Percentiles rank a stretch among this genome's conserved stretches.
Evolutionary conservation across 176 grass and related monocot species (phyloP).

Genomic region (Aegilops speltoides): DNA sequence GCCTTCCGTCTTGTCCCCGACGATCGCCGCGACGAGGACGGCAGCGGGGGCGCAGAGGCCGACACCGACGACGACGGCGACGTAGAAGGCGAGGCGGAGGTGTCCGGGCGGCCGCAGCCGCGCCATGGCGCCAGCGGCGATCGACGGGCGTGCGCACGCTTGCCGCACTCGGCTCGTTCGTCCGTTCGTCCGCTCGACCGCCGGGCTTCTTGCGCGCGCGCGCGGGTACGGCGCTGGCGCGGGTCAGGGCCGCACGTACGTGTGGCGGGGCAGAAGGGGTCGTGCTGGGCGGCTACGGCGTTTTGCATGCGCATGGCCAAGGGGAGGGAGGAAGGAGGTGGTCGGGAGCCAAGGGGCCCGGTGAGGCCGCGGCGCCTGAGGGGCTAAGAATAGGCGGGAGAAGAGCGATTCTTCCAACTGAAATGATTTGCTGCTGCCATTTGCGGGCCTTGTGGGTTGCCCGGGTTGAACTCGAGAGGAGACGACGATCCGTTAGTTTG

Average conservation of each 20-base stretch:
- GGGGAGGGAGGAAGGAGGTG: conserved; percentile 45
- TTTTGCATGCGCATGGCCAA: conserved; percentile 29
- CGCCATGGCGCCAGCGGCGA: conserved; percentile 29
- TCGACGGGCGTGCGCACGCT: neutral
- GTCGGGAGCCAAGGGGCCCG: conserved; percentile 33
- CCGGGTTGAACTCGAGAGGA: neutral
- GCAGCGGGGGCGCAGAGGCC: neutral
- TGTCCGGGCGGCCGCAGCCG: conserved; percentile 25
- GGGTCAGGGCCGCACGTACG: conserved; percentile 23
- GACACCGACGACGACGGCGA: neutral
- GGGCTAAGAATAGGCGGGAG: conserved; percentile 61
- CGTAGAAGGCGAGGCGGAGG: neutral
- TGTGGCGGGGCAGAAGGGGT: neutral
- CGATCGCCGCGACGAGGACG: neutral
- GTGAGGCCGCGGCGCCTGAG: conserved; percentile 27
- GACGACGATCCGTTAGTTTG: neutral
- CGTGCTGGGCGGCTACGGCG: conserved; percentile 25
- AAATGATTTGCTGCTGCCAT: conserved; percentile 18
- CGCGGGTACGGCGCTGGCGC: neutral
- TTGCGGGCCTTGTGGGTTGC: neutral
- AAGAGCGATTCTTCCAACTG: neutral
- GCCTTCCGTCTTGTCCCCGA: conserved; percentile 23
- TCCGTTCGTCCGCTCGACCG: neutral
- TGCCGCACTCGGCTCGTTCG: neutral
- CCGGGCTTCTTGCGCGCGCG: neutral